phyloP scores from a whole-genome alignment of 352 stramenopile species.

The Phytophthora europaea region DNA sequence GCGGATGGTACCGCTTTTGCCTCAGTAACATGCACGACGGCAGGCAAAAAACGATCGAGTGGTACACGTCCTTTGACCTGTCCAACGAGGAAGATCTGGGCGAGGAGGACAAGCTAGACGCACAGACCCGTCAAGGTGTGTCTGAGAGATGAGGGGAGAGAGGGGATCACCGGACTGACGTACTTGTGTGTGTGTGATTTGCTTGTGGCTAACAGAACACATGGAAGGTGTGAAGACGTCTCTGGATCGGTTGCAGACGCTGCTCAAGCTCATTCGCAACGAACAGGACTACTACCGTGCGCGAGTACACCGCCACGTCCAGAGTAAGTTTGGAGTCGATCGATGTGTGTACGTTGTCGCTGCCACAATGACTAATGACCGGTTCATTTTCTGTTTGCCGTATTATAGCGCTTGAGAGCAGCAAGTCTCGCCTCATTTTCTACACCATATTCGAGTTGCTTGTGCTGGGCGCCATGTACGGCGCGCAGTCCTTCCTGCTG shows the following conservation, averaged over 20 bases:
- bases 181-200: constrained; percentile 7
- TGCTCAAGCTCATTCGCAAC: constrained; percentile 79
- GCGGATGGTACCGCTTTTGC: constrained; percentile 90
- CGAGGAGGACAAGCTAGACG: constrained; percentile 80
- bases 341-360: background rate
- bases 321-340: constrained; percentile 58
- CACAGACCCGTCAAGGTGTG: constrained; percentile 71
- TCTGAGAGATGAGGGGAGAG: background rate
- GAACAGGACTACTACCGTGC: constrained; percentile 85
- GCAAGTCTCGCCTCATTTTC: constrained; percentile 81
- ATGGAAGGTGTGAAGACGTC: constrained; percentile 74
- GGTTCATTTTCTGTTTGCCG: background rate
- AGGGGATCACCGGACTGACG: background rate
- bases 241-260: constrained; percentile 63
- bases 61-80: constrained; percentile 85
- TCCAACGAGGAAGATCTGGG: constrained; percentile 81
- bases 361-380: constrained; percentile 8
- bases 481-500: constrained; percentile 76
- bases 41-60: constrained; percentile 79
- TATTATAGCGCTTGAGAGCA: constrained; percentile 73
- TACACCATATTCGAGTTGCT: constrained; percentile 81
- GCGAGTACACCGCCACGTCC: constrained; percentile 73
- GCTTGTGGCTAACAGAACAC: constrained; percentile 59
- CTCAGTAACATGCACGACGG: constrained; percentile 81
- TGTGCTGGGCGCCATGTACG: constrained; percentile 78